Evolutionary conservation across 2,329 filamentous ascomycete genomes (phyloP).

Genomic region (Aaosphaeria arxii): DNA sequence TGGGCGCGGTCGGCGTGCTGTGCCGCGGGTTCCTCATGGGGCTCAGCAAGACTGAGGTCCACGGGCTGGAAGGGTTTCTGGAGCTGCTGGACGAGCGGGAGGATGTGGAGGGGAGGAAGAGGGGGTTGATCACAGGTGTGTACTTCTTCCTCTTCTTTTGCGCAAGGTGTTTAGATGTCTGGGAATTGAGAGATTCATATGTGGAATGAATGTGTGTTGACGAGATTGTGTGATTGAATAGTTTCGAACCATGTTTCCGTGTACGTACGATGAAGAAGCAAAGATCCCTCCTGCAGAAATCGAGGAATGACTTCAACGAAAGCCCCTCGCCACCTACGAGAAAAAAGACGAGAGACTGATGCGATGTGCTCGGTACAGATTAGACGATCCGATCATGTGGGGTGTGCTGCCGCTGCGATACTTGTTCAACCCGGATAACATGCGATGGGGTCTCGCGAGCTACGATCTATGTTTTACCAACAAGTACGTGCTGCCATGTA

Average conservation of each 20-base stretch:
- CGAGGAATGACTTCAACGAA: no score
- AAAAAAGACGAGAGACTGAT: neutral
- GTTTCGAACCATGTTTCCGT: constrained; percentile 88
- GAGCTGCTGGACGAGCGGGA: constrained; percentile 70
- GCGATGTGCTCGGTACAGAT: constrained; percentile 47
- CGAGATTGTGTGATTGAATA: constrained; percentile 32
- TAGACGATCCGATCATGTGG: constrained; percentile 95
- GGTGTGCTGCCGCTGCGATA: constrained; percentile 78
- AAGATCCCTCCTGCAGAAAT: constrained; percentile 11
- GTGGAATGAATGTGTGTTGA: neutral
- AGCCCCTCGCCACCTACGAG: neutral
- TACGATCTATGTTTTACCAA: constrained; percentile 95
- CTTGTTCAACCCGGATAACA: constrained; percentile 67
- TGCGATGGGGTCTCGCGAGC: constrained; percentile 86
- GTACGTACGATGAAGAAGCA: constrained; percentile 57
- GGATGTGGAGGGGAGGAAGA: constrained; percentile 62
- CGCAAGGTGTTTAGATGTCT: neutral
- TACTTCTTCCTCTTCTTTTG: neutral
- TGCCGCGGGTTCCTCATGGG: constrained; percentile 73
- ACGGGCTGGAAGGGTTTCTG: constrained; percentile 74
- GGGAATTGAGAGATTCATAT: neutral
- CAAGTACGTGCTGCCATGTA: constrained; percentile 50
- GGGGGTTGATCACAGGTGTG: constrained; percentile 80
- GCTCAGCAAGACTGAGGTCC: constrained; percentile 71
- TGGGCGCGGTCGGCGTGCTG: constrained; percentile 69